These are phyloP conservation scores for Amanita jacksonii DNA, from an alignment of 768 basidiomycete species.

Conservation along the genomic window DNA sequence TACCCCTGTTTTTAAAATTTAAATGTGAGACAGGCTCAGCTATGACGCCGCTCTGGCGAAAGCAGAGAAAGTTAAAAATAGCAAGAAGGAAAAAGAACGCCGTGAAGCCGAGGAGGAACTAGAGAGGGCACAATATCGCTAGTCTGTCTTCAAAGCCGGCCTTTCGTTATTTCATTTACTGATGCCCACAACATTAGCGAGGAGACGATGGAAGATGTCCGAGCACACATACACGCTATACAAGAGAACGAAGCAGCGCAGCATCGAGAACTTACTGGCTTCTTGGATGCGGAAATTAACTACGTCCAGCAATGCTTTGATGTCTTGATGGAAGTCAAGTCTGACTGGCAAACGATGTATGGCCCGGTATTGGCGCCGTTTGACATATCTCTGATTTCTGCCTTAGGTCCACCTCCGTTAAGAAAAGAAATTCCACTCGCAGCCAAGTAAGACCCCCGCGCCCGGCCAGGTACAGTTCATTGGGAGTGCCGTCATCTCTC, in stretches of 20 bases:
- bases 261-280: slow-evolving; percentile 55
- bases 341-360: slow-evolving; percentile 49
- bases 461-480: slow-evolving; percentile 21
- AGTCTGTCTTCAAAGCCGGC: slow-evolving; percentile 33
- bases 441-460: slow-evolving; percentile 9
- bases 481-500: slow-evolving; percentile 16
- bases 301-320: slow-evolving; percentile 67
- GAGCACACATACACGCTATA: slow-evolving; percentile 67
- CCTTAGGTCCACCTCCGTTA: not conserved
- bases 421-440: not conserved
- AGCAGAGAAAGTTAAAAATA: slow-evolving; percentile 51
- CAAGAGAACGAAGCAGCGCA: slow-evolving; percentile 73
- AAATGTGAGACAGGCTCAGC: slow-evolving; percentile 40
- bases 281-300: slow-evolving; percentile 67
- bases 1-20: not conserved
- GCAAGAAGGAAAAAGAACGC: slow-evolving; percentile 79
- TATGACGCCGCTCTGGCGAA: slow-evolving; percentile 71
- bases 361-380: not conserved
- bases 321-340: slow-evolving; percentile 60
- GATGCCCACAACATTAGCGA: slow-evolving; percentile 39
- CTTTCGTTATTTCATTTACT: not conserved
- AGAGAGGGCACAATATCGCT: slow-evolving; percentile 59
- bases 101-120: slow-evolving; percentile 78
- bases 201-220: slow-evolving; percentile 78
- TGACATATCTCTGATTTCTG: not conserved